phyloP scores from a whole-genome alignment of 1,284 basidiomycete species.

The Boletus sp. region DNA sequence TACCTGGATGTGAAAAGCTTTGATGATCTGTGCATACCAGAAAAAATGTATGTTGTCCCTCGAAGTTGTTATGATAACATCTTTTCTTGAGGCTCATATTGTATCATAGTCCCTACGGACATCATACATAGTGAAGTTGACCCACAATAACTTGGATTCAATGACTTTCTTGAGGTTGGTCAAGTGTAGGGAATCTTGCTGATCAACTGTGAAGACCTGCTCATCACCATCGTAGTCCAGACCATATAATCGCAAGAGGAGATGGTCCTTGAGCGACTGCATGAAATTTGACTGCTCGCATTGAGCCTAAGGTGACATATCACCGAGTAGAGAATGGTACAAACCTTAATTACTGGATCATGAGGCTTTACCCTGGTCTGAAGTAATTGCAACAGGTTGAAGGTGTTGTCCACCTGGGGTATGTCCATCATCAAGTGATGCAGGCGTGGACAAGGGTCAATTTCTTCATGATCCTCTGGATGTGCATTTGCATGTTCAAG shows the following conservation, averaged over 20 bases:
- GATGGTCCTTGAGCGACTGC: conserved; percentile 17
- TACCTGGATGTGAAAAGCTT: too few relatives aligned
- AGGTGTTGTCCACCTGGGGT: not conserved
- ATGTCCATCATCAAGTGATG: conserved; percentile 3
- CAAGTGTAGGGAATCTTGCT: not conserved
- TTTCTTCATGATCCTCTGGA: too few relatives aligned
- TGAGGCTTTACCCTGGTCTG: not conserved
- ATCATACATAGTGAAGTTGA: conserved; percentile 23
- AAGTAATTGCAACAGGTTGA: conserved; percentile 8
- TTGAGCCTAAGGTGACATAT: too few relatives aligned
- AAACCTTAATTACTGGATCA: conserved; percentile 22
- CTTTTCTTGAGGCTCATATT: too few relatives aligned
- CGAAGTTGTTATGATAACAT: conserved; percentile 17
- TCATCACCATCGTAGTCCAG: conserved; percentile 18
- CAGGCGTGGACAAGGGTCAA: not conserved
- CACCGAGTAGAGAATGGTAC: too few relatives aligned
- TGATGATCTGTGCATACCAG: conserved; percentile 25
- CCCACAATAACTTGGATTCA: conserved; percentile 1
- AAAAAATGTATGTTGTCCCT: conserved; percentile 19
- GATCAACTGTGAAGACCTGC: not conserved
- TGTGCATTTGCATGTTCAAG: too few relatives aligned
- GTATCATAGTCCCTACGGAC: conserved; percentile 24
- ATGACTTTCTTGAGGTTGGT: conserved; percentile 6
- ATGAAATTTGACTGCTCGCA: conserved; percentile 26
- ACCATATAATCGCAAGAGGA: conserved; percentile 12